These are phyloP conservation scores for Moesziomyces globuligerus DNA, from an alignment of 1,284 basidiomycete species.

Conservation along the genomic window DNA sequence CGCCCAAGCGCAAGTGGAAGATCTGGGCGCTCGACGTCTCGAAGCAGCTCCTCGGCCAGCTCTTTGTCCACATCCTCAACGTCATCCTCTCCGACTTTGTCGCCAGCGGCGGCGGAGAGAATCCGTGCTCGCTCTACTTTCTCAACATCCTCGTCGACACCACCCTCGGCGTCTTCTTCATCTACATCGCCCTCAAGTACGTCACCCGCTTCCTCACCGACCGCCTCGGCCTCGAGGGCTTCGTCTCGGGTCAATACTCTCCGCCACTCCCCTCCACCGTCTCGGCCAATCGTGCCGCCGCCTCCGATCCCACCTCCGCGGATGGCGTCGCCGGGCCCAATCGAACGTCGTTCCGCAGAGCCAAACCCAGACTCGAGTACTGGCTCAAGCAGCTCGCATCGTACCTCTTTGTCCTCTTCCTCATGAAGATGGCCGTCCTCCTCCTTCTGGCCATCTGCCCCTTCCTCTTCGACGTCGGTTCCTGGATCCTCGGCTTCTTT, in stretches of 20 bases:
- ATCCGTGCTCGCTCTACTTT: conserved; percentile 75
- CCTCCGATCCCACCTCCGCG: too few relatives aligned
- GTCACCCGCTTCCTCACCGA: conserved; percentile 77
- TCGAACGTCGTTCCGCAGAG: conserved; percentile 16
- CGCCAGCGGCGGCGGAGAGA: conserved; percentile 45
- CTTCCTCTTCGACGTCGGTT: conserved; percentile 78
- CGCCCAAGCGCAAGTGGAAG: conserved; percentile 84
- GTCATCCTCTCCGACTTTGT: conserved; percentile 71
- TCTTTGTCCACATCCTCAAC: conserved; percentile 88
- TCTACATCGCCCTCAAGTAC: conserved; percentile 81
- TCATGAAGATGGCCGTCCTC: conserved; percentile 89
- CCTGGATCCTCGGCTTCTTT: conserved; percentile 85
- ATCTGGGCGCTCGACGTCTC: conserved; percentile 76
- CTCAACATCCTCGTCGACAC: conserved; percentile 94
- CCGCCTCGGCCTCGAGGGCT: conserved; percentile 77
- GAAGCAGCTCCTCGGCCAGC: conserved; percentile 88
- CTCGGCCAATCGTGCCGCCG: too few relatives aligned
- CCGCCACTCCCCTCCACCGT: conserved; percentile 20
- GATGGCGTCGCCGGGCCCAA: too few relatives aligned
- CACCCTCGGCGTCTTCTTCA: conserved; percentile 85
- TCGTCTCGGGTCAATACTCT: conserved; percentile 83
- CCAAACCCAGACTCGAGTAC: conserved; percentile 68
- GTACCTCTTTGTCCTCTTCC: conserved; percentile 79
- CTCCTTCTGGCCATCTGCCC: conserved; percentile 75
- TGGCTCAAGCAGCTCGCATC: conserved; percentile 87